Conservation (phyloP, 345 rosid species). For the Sonneratia caseolaris region DNA sequence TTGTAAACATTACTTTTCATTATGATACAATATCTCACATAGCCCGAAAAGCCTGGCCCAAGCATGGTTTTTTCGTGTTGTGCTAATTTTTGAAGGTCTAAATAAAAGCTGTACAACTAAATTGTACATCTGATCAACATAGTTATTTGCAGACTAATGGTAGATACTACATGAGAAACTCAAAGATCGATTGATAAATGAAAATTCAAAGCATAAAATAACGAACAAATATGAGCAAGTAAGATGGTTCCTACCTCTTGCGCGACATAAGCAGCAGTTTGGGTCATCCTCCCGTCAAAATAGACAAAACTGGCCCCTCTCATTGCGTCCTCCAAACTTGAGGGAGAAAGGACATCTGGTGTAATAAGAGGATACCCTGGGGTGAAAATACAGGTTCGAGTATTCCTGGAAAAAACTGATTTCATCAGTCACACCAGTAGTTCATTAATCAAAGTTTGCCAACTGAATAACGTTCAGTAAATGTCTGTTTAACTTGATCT, state of each 20-base stretch:
- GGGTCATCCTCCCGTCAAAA: slow-evolving; percentile 59
- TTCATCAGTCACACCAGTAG: not conserved
- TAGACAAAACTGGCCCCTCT: slow-evolving; percentile 52
- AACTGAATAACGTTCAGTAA: not conserved
- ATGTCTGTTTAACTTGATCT: not conserved
- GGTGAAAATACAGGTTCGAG: slow-evolving; percentile 89
- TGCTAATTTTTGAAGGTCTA: too few relatives aligned
- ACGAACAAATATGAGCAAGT: not conserved
- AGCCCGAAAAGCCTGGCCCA: too few relatives aligned
- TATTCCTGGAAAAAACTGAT: slow-evolving; percentile 44
- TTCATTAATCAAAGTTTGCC: not conserved
- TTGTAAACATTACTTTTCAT: too few relatives aligned
- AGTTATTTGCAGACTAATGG: too few relatives aligned
- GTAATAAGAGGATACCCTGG: slow-evolving; percentile 67
- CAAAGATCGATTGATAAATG: too few relatives aligned
- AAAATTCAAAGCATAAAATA: too few relatives aligned
- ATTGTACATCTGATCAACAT: too few relatives aligned
- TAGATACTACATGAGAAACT: too few relatives aligned
- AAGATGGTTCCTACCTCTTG: slow-evolving; percentile 39
- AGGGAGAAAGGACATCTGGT: slow-evolving; percentile 45
- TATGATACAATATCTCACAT: too few relatives aligned
- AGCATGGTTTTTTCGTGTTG: too few relatives aligned
- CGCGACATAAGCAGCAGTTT: slow-evolving; percentile 52
- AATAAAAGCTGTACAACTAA: too few relatives aligned
- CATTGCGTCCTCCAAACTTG: slow-evolving; percentile 44